Evolutionary conservation across 2,329 filamentous ascomycete species (phyloP), one percentile per base, ranked within the genome.

Genomic region (Phaeosphaeria sp.): DNA sequence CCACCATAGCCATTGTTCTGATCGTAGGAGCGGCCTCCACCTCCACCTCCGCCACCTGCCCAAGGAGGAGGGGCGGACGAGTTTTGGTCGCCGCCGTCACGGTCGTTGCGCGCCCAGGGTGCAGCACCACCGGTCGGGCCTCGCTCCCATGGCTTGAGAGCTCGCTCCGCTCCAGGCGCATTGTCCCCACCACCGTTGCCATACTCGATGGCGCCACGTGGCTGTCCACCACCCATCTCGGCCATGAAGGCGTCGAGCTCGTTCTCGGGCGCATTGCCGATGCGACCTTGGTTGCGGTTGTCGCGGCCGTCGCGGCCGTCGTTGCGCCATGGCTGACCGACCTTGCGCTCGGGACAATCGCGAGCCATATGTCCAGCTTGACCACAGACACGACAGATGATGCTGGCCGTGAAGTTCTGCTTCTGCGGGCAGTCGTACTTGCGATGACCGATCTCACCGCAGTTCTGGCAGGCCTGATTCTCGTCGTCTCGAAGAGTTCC

Each of bases 191-290:
- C 69, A 39, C 67, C 68, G 27, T 68, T 69, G 47, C 58, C 61
- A 61, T 72, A 75, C 50, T 76, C 95, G 72, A 99, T 97, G 63
- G 91, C 91, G 65, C 89, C 89, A 67, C 89, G 90, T 39, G 90
- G 80, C 46, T 84, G 82, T 60, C 89, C 90, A 63, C 92, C 93
- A 62, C 90, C 92, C 68, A 98, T 87, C 84, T 98, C 95, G 86
- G 96, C 90, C 93, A 99, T 97, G 74, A 99, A 92, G 88, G 94
- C 92, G 86, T 98, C 93, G 80, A 97, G 95, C 79, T 99, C 95
- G 76, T 91, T 89, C 77, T 97, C 93, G 62, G 94, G 91, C 63
- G 90, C 91, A 67, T 85, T 85, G 62, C 89, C 90, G 74, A 93
- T 87, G 62, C 76, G 72, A 52, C 85, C 86, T 69, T 87, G 89